Percentiles rank a stretch among this genome's conserved stretches.
These are phyloP conservation scores for Schizosaccharomyces osmophilus DNA, from an alignment of 805 yeast genomes.

Conservation along the genomic window DNA sequence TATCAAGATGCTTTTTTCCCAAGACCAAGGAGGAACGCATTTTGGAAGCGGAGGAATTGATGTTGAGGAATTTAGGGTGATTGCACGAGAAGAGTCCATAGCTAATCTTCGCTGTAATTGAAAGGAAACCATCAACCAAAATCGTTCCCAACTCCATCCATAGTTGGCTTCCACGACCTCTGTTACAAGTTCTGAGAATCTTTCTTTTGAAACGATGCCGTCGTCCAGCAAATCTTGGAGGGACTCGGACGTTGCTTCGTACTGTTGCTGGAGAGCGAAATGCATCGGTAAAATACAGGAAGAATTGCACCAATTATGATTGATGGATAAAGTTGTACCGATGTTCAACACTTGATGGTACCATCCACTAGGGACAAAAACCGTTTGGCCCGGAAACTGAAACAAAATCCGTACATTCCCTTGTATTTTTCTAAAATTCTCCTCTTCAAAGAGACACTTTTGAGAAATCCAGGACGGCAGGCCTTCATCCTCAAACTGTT, in stretches of 20 bases:
- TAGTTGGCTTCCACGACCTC: background rate
- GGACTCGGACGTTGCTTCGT: background rate
- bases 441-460: background rate
- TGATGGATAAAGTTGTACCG: background rate
- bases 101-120: background rate
- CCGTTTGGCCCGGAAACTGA: slow-evolving; percentile 1
- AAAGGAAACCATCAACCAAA: background rate
- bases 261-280: background rate
- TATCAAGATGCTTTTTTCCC: background rate
- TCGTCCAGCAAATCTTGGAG: slow-evolving; percentile 1
- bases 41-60: background rate
- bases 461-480: background rate
- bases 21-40: background rate
- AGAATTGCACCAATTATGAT: slow-evolving; percentile 1
- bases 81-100: background rate
- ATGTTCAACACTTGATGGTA: background rate
- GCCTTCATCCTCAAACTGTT: background rate
- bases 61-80: background rate
- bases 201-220: background rate
- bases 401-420: too few species aligned
- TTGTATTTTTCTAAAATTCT: background rate
- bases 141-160: background rate
- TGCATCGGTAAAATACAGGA: background rate
- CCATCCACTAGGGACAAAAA: slow-evolving; percentile 2
- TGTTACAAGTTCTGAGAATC: background rate